A percentile compares a stretch with the other conserved stretches of the same genome.
Conservation (phyloP, 225 moss, liverwort and hornwort genomes). For the Bryoerythrophyllum caledonicum region DNA sequence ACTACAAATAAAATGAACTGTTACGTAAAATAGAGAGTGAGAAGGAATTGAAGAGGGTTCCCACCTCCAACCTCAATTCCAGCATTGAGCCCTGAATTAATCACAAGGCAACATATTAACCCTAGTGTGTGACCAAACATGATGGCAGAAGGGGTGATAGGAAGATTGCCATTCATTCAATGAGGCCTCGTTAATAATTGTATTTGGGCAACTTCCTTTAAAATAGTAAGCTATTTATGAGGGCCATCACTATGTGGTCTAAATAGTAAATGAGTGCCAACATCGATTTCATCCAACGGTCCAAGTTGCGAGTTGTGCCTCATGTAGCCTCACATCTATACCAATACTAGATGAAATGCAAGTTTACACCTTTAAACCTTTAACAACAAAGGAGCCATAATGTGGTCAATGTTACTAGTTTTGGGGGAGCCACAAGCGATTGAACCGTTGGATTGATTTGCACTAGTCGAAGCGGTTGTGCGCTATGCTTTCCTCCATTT, state of each 20-base stretch:
- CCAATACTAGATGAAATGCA: too few relatives aligned
- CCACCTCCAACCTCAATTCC: conserved; percentile 6
- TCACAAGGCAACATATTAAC: conserved; percentile 5
- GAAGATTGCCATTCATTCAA: conserved; percentile 33
- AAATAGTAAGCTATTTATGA: conserved; percentile 31
- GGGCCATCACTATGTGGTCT: conserved; percentile 21
- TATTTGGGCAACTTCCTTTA: conserved; percentile 22
- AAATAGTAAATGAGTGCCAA: neutral
- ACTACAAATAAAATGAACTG: neutral
- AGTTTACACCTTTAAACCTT: too few relatives aligned
- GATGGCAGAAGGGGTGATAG: conserved; percentile 9
- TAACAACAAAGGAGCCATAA: too few relatives aligned
- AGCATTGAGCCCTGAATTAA: conserved; percentile 4
- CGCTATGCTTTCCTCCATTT: too few relatives aligned
- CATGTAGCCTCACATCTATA: too few relatives aligned
- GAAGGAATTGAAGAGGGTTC: neutral
- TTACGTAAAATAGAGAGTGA: neutral
- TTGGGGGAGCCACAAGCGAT: too few relatives aligned
- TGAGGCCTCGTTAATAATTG: conserved; percentile 13
- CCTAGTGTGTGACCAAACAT: neutral
- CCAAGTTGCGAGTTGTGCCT: too few relatives aligned
- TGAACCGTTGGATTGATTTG: too few relatives aligned
- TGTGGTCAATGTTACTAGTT: too few relatives aligned
- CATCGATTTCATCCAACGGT: neutral
- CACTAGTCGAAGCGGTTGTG: too few relatives aligned